phyloP scores from a whole-genome alignment of 2,329 filamentous ascomycete genomes.

The Phialocephala subalpina region DNA sequence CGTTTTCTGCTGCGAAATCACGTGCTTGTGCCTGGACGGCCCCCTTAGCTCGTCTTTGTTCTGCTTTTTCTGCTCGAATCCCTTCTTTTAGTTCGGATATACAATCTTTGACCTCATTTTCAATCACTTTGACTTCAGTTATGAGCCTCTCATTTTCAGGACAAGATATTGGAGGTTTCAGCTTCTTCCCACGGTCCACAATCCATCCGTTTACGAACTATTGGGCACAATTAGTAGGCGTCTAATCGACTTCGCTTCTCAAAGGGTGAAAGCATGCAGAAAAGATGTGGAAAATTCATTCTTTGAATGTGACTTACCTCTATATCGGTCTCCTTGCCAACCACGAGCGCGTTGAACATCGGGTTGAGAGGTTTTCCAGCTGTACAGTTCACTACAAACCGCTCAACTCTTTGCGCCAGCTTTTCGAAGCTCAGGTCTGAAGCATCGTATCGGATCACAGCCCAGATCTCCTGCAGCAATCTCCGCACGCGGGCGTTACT shows the following conservation, averaged over 20 bases:
- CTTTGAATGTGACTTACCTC: neutral
- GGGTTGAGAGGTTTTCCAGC: neutral
- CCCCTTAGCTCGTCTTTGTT: neutral
- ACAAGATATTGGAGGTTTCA: neutral
- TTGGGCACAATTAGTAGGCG: neutral
- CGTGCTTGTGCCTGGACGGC: neutral
- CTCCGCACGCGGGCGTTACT: neutral
- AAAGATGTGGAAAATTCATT: neutral
- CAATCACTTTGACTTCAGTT: neutral
- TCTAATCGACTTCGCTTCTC: neutral
- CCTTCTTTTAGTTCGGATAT: neutral
- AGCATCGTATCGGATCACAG: neutral
- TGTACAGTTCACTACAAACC: neutral
- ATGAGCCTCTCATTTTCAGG: neutral
- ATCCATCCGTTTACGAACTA: neutral
- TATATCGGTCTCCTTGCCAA: neutral
- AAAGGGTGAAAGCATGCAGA: neutral
- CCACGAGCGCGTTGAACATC: neutral
- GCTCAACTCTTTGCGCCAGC: neutral
- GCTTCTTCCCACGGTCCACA: neutral
- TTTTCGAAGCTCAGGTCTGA: neutral
- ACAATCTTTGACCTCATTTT: neutral
- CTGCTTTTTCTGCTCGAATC: neutral
- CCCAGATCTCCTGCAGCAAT: neutral
- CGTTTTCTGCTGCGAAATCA: neutral